Conservation (phyloP, 306 rosid species). For the Astragalus glycyphyllos region DNA sequence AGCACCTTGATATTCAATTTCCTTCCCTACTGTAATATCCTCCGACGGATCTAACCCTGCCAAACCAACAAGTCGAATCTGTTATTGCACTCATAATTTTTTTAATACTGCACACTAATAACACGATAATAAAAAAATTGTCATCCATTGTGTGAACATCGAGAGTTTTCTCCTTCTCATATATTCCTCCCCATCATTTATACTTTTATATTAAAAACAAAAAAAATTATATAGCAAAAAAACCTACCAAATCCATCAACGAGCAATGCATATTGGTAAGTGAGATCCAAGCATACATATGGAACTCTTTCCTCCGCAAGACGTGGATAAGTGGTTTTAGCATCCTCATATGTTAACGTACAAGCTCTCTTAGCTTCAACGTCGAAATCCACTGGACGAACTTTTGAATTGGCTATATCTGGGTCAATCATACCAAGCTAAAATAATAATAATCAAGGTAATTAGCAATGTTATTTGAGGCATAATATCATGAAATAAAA, state of each 20-base stretch:
- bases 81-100: too few relatives aligned
- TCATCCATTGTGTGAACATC: too few relatives aligned
- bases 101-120: too few relatives aligned
- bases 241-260: slow-evolving; percentile 84
- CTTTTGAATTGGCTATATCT: slow-evolving; percentile 45
- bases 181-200: too few relatives aligned
- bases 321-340: slow-evolving; percentile 46
- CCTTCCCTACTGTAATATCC: slow-evolving; percentile 62
- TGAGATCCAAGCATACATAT: slow-evolving; percentile 83
- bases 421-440: slow-evolving; percentile 69
- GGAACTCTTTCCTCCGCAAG: slow-evolving; percentile 44
- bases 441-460: neutral
- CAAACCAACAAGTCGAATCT: slow-evolving; percentile 11
- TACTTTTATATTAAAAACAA: too few relatives aligned
- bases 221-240: neutral
- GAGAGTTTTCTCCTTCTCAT: too few relatives aligned
- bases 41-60: slow-evolving; percentile 67
- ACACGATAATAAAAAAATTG: too few relatives aligned
- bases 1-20: slow-evolving; percentile 57
- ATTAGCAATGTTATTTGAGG: neutral
- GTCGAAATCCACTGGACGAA: slow-evolving; percentile 52
- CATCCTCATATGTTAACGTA: slow-evolving; percentile 52
- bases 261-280: slow-evolving; percentile 66
- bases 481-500: too few relatives aligned
- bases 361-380: slow-evolving; percentile 75